Percentiles rank a stretch among this genome's conserved stretches.
Conservation (phyloP, 2,329 filamentous ascomycete genomes). For the Cladosporium cucumerinum region DNA sequence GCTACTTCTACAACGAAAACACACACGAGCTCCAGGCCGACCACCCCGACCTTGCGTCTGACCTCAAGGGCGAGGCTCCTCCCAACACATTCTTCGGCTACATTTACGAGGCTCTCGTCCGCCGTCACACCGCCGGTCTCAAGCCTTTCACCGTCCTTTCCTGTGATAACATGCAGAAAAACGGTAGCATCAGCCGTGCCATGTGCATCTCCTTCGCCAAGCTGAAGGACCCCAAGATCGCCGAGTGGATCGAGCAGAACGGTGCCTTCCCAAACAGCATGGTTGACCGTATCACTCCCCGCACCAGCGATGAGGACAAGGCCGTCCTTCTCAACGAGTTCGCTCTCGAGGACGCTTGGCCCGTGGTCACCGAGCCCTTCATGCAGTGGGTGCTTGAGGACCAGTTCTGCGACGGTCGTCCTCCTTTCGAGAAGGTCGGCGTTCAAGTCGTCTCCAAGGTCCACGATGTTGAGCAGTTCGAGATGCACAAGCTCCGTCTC, state of each 20-base stretch:
- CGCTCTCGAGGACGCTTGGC: slow-evolving; percentile 51
- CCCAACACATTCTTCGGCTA: slow-evolving; percentile 53
- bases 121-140: slow-evolving; percentile 46
- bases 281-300: slow-evolving; percentile 56
- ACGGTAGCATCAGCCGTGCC: slow-evolving; percentile 51
- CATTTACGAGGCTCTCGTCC: slow-evolving; percentile 50
- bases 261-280: slow-evolving; percentile 55
- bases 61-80: slow-evolving; percentile 44
- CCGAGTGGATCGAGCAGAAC: slow-evolving; percentile 49
- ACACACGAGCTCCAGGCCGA: slow-evolving; percentile 51
- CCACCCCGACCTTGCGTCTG: slow-evolving; percentile 50
- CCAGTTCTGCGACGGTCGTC: slow-evolving; percentile 51
- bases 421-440: slow-evolving; percentile 52
- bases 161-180: slow-evolving; percentile 58
- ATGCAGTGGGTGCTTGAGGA: slow-evolving; percentile 57
- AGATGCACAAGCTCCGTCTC: slow-evolving; percentile 56
- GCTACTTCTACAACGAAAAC: slow-evolving; percentile 58
- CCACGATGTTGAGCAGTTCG: slow-evolving; percentile 53
- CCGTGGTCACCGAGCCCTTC: slow-evolving; percentile 55
- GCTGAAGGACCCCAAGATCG: slow-evolving; percentile 46
- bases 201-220: slow-evolving; percentile 53
- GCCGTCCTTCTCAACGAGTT: slow-evolving; percentile 44
- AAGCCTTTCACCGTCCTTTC: slow-evolving; percentile 55
- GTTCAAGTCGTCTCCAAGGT: slow-evolving; percentile 52
- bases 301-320: slow-evolving; percentile 48